Evolutionary conservation across 1,284 basidiomycete genomes (phyloP), one percentile per base, ranked within the genome.

Genomic region (Cystobasidium pallidum): DNA sequence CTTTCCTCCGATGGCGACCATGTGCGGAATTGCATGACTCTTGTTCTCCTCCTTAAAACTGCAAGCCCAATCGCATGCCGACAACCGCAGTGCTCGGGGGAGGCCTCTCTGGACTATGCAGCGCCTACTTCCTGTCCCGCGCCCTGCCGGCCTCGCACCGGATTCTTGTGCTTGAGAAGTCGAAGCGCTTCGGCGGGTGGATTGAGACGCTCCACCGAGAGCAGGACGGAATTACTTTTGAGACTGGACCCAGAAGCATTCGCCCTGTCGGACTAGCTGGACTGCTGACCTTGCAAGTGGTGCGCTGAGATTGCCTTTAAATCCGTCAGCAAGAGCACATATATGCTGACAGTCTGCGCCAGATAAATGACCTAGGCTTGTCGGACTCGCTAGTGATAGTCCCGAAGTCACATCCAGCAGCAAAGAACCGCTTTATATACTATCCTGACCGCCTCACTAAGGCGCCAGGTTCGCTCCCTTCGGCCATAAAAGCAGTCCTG

Each of bases 221-320:
- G 1, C 76, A 82, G 24, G 84, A 82, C 1, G 78, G 81, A 55
- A 84, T 90, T 13, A 77, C 90, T 3, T 82, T 94, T 19, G 93
- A 96, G 82, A 85, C 86, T 34, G 93, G 93, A 0, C 92, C 93
- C 39, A 83, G 93, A 47, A 92, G 90, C 19, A 82, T 95, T 26
- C 83, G 92, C 39, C 91, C 92, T 0, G 88, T 87, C 73, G 87
- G 89, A 1, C 85, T 86, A 72, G 82, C 86, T 47, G 82, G 82
- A 0, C 81, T 82, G 47, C 75, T 80, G 0, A 78, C 79, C 2
- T 83, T 94, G 73, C 89, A 93, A 78, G 81, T 97, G 80, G 93
- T 93, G 79, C 80, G 90, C 49, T 85, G 2, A 1, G 32, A 39
- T 6, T 39, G 43, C 43, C 4, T 45, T 45, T n/a, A n/a, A n/a